A percentile compares a stretch with the other conserved stretches of the same genome.
Evolutionary conservation across 345 rosid genomes (phyloP).

Genomic region (rapeseed (Brassica napus)): DNA sequence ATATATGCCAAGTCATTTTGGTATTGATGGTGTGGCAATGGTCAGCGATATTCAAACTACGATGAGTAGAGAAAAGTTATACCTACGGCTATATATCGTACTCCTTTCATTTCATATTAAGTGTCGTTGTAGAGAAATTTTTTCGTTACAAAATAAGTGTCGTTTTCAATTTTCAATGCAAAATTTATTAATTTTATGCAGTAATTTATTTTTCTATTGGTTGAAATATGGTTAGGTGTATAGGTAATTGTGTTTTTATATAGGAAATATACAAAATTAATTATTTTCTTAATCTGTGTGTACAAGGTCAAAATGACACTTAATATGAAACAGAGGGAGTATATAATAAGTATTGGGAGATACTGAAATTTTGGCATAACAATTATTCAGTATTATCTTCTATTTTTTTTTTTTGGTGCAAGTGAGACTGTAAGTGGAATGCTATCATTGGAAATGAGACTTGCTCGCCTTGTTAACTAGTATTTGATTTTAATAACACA

Average conservation of each 20-base stretch:
- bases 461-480: slow-evolving; percentile 8
- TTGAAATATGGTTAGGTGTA: too few relatives aligned
- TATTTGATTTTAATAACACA: slow-evolving; percentile 2
- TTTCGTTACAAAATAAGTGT: too few relatives aligned
- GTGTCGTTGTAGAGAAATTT: too few relatives aligned
- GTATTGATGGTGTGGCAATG: slow-evolving; percentile 19
- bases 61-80: slow-evolving; percentile 15
- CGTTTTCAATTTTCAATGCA: too few relatives aligned
- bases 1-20: neutral
- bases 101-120: too few relatives aligned
- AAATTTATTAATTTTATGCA: too few relatives aligned
- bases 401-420: slow-evolving; percentile 26
- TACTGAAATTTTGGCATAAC: slow-evolving; percentile 23
- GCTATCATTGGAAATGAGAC: slow-evolving; percentile 37
- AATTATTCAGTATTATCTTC: neutral
- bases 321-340: neutral
- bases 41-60: neutral
- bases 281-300: too few relatives aligned
- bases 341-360: slow-evolving; percentile 25
- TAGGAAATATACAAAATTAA: too few relatives aligned
- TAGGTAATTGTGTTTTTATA: too few relatives aligned
- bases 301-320: too few relatives aligned
- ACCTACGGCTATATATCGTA: neutral
- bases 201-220: too few relatives aligned
- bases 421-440: slow-evolving; percentile 35